Conservation (phyloP, 768 basidiomycete species). For the Suillus subalutaceus region DNA sequence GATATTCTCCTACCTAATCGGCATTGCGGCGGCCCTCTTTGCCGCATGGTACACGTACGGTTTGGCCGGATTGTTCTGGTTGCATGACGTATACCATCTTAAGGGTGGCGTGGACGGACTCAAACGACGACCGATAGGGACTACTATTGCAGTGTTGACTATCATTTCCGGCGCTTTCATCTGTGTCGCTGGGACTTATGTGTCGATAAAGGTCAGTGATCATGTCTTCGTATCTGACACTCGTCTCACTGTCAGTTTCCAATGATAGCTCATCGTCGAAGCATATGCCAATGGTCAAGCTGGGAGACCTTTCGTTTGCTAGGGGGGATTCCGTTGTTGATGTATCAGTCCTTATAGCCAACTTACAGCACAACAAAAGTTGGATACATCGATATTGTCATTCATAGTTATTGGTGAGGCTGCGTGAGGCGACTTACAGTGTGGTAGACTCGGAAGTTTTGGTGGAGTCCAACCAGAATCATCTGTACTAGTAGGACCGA, state of each 20-base stretch:
- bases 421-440: no score
- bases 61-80: conserved; percentile 54
- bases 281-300: conserved; percentile 46
- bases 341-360: no score
- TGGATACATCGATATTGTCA: no score
- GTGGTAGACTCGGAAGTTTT: no score
- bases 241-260: conserved; percentile 8
- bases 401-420: no score
- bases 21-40: conserved; percentile 55
- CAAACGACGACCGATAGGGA: conserved; percentile 35
- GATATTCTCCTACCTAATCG: conserved; percentile 57
- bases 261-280: conserved; percentile 45
- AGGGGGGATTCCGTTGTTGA: conserved; percentile 7
- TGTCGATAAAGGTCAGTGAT: conserved; percentile 49
- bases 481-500: no score
- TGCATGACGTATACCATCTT: conserved; percentile 49
- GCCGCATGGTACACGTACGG: conserved; percentile 65
- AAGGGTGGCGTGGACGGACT: conserved; percentile 40
- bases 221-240: conserved; percentile 1
- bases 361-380: no score
- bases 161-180: conserved; percentile 53
- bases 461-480: no score
- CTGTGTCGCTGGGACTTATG: conserved; percentile 55
- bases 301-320: conserved; percentile 51
- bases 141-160: conserved; percentile 43